phyloP scores from a whole-genome alignment of 2,329 filamentous ascomycete genomes.

The Sclerotinia nivalis region DNA sequence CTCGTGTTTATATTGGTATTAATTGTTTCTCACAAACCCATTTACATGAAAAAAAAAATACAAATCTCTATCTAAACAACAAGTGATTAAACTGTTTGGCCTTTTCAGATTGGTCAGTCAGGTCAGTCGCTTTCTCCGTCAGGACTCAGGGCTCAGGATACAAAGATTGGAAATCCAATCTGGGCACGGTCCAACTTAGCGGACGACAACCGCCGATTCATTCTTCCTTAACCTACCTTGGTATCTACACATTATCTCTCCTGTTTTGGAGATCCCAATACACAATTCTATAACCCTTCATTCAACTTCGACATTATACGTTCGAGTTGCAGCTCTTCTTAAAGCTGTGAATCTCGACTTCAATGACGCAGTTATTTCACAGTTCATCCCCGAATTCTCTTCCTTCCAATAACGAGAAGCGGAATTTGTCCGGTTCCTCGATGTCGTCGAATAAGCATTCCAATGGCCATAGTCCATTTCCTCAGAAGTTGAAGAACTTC shows the following conservation, averaged over 20 bases:
- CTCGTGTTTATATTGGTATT: not conserved
- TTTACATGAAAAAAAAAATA: not conserved
- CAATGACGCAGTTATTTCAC: conserved; percentile 40
- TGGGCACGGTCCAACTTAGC: not conserved
- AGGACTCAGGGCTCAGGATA: not conserved
- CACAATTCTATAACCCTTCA: not conserved
- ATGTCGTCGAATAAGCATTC: conserved; percentile 52
- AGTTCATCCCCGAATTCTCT: conserved; percentile 33
- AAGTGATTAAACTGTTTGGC: not conserved
- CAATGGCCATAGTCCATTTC: conserved; percentile 59
- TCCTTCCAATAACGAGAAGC: conserved; percentile 39
- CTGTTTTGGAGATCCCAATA: not conserved
- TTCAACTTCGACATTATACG: conserved; percentile 3
- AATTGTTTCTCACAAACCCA: not conserved
- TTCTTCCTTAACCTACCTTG: conserved; percentile 7
- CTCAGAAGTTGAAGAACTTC: conserved; percentile 69
- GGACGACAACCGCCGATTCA: conserved; percentile 14
- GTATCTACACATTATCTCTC: conserved; percentile 2
- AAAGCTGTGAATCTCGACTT: conserved; percentile 33
- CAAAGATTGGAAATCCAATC: not conserved
- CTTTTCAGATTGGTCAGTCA: too few species aligned
- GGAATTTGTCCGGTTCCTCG: conserved; percentile 39
- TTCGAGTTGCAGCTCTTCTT: conserved; percentile 37
- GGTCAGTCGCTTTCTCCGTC: not conserved
- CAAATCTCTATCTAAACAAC: not conserved